Conservation (phyloP, 2,329 filamentous ascomycete species). For the Onygenales sp. region DNA sequence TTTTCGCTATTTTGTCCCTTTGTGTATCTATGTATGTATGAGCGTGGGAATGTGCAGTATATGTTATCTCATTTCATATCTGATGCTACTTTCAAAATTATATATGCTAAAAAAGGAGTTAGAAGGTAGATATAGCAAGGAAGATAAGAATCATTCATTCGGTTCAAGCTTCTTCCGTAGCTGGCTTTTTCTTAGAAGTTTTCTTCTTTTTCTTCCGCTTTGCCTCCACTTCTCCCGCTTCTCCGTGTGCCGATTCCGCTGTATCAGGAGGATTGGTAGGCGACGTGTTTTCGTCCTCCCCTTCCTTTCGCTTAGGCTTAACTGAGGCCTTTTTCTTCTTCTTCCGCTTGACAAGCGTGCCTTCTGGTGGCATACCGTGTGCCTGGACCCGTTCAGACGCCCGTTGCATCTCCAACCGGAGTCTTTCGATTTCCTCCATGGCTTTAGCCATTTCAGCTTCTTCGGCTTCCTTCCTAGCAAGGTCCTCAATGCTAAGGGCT, state of each 20-base stretch:
- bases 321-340: slow-evolving; percentile 49
- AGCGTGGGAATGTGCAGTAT: not conserved
- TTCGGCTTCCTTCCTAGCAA: slow-evolving; percentile 61
- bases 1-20: not conserved
- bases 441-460: slow-evolving; percentile 84
- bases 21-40: not conserved
- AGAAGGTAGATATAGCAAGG: too few relatives aligned
- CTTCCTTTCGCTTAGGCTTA: slow-evolving; percentile 10
- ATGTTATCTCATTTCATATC: not conserved
- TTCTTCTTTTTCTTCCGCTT: slow-evolving; percentile 10
- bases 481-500: slow-evolving; percentile 36
- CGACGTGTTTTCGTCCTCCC: slow-evolving; percentile 11
- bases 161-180: not conserved
- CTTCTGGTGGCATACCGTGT: slow-evolving; percentile 37
- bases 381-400: slow-evolving; percentile 36
- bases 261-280: not conserved
- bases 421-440: slow-evolving; percentile 76
- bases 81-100: too few relatives aligned
- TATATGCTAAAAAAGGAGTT: too few relatives aligned
- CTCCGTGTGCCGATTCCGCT: not conserved
- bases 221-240: slow-evolving; percentile 3
- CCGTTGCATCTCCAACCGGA: slow-evolving; percentile 72
- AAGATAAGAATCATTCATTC: too few relatives aligned
- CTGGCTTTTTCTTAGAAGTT: slow-evolving; percentile 2
- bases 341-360: slow-evolving; percentile 43